Conservation (phyloP, 2,329 filamentous ascomycete species). For the Aspergillus neoniger region DNA sequence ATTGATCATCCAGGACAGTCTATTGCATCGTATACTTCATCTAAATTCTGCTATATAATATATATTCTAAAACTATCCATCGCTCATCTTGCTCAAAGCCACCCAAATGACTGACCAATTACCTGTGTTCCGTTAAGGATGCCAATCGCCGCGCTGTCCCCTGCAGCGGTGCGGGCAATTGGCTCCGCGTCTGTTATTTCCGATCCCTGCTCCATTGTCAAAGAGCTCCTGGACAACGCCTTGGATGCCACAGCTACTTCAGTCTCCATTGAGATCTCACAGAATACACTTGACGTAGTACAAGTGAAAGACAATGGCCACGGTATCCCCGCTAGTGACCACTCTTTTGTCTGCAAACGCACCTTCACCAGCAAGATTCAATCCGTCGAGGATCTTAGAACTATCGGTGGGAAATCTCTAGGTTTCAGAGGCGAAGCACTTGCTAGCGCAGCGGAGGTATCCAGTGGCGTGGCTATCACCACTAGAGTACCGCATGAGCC, state of each 20-base stretch:
- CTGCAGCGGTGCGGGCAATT: conserved; percentile 51
- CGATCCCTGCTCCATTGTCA: conserved; percentile 60
- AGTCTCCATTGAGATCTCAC: conserved; percentile 59
- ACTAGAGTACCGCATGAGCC: conserved; percentile 61
- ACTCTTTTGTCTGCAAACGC: conserved; percentile 56
- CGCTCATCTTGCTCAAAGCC: not conserved
- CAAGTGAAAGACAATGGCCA: conserved; percentile 66
- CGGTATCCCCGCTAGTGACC: conserved; percentile 60
- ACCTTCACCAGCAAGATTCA: conserved; percentile 67
- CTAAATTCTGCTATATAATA: not conserved
- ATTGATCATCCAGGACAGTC: not conserved
- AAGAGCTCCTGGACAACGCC: conserved; percentile 69
- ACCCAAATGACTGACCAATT: conserved; percentile 1
- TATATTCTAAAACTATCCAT: not conserved
- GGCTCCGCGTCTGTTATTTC: conserved; percentile 60
- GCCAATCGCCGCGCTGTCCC: conserved; percentile 50
- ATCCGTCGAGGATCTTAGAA: conserved; percentile 57
- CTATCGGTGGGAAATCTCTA: conserved; percentile 58
- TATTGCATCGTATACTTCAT: conserved; percentile 4
- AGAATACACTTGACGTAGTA: conserved; percentile 62
- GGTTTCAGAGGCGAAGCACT: conserved; percentile 68
- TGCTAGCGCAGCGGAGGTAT: conserved; percentile 62
- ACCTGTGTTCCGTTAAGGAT: conserved; percentile 31
- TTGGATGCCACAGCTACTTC: conserved; percentile 63
- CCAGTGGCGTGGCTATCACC: conserved; percentile 53